A percentile compares a stretch with the other conserved stretches of the same genome.
phyloP scores from a whole-genome alignment of 805 yeast species.

The Ogataea salicorniae region DNA sequence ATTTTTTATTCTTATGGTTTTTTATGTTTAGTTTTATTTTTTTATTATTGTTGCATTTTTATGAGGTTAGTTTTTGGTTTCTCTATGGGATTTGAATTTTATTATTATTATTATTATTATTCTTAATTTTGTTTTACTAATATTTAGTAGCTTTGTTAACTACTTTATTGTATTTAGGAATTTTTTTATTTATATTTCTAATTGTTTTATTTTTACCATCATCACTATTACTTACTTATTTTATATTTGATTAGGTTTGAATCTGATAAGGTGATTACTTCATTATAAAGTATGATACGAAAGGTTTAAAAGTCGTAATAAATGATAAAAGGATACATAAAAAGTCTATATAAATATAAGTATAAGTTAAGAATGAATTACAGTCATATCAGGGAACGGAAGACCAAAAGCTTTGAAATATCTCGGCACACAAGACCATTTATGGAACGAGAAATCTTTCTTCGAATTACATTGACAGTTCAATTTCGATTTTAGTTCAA shows the following conservation, averaged over 20 bases:
- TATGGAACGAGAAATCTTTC: conserved; percentile 46
- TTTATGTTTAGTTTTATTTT: neutral
- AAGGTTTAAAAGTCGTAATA: neutral
- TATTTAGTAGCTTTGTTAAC: no score
- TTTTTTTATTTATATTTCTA: neutral
- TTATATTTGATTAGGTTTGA: no score
- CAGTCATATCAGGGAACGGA: conserved; percentile 1
- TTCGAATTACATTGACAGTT: conserved; percentile 46
- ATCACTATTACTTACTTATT: no score
- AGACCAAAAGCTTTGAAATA: conserved; percentile 26
- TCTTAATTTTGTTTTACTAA: no score
- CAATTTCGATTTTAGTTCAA: conserved; percentile 37
- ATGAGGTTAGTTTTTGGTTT: neutral
- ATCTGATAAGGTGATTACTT: no score
- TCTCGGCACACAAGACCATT: conserved; percentile 47
- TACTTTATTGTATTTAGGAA: neutral
- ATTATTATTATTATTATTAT: no score
- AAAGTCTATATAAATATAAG: neutral
- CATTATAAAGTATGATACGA: neutral
- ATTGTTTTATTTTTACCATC: no score
- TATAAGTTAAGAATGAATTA: neutral
- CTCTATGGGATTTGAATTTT: no score
- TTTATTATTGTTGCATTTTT: neutral
- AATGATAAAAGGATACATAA: neutral
- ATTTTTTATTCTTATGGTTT: neutral